A percentile compares a stretch with the other conserved stretches of the same genome.
Evolutionary conservation across 2,329 filamentous ascomycete species (phyloP).

Genomic region (Fusarium verticillioides): DNA sequence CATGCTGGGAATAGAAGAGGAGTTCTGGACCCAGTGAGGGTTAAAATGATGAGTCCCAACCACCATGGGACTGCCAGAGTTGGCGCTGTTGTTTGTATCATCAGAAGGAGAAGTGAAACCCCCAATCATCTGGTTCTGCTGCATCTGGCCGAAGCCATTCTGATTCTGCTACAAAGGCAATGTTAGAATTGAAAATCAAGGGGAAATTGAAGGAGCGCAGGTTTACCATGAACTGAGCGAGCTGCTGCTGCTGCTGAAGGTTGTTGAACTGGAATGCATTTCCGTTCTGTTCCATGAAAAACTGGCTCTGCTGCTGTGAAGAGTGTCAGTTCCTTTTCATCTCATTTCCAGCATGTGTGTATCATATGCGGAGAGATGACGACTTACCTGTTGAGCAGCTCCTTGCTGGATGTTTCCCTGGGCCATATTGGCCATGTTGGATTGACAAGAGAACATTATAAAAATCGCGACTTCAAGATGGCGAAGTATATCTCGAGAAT

Average conservation of each 20-base stretch:
- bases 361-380: background rate
- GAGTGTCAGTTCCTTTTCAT: slow-evolving; percentile 9
- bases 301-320: background rate
- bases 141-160: background rate
- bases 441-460: slow-evolving; percentile 10
- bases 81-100: background rate
- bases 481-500: background rate
- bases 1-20: background rate
- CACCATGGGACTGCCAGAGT: background rate
- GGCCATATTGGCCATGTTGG: background rate
- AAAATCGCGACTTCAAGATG: background rate
- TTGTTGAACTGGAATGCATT: background rate
- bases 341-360: background rate
- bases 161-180: background rate
- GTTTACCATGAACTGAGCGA: background rate
- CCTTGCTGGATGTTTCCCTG: background rate
- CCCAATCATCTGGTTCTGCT: background rate
- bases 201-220: too few species aligned
- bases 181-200: background rate
- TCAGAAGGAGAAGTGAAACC: background rate
- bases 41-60: background rate
- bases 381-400: slow-evolving; percentile 1
- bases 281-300: background rate
- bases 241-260: slow-evolving; percentile 6
- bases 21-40: background rate